Base-by-base conservation (phyloP, 1,284 basidiomycete species). In the Microbotryum scabiosae region DNA sequence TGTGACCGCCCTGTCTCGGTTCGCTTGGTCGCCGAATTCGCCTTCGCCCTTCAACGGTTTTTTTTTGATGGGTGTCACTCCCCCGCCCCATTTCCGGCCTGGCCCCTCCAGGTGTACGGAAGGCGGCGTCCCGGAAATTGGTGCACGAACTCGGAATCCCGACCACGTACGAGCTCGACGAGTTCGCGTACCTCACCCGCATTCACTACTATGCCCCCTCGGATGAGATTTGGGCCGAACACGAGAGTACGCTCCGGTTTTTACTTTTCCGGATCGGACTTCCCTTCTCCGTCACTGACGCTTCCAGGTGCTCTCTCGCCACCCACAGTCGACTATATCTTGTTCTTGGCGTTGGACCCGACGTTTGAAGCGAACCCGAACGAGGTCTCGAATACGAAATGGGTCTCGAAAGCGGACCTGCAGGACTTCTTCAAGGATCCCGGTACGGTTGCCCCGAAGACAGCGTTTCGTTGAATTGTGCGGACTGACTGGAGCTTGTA, bases 151-250 rank as follows among this genome's bases (percentile, higher is more conserved):
- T 99, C 44, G 96, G 96, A 43, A 97, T 98, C 69, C 89, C 90
- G 3, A 78, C 74, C 51, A 79, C 77, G 60, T 86, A 92, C 72
- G 85, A 88, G 1, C 76, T 89, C 48, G 88, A 94, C 61, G 77
- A 88, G 61, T 97, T 97, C 76, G 90, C 93, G 71, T 99, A 93
- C 76, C 80, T 99, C 55, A 96, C 94, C 20, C 82, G 88, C 64
- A 98, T 99, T 73, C 96, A 98, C 78, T 99, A 99, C 76, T 82
- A 98, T 52, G 96, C 96, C 0, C 92, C 96, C 3, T 90, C 88
- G 25, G 78, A 88, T 75, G 93, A 90, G 7, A 78, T 87, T 69
- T 98, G 96, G 96, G 96, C 96, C 57, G 96, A 99, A 76, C 96
- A 99, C 73, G 96, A 99, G 84, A 86, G 94, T 92, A 72, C 68